A percentile compares a stretch with the other conserved stretches of the same genome.
These are phyloP conservation scores for Caulochytrium protostelioides DNA, from an alignment of 371 early-diverging fungal genomes.

Conservation along the genomic window DNA sequence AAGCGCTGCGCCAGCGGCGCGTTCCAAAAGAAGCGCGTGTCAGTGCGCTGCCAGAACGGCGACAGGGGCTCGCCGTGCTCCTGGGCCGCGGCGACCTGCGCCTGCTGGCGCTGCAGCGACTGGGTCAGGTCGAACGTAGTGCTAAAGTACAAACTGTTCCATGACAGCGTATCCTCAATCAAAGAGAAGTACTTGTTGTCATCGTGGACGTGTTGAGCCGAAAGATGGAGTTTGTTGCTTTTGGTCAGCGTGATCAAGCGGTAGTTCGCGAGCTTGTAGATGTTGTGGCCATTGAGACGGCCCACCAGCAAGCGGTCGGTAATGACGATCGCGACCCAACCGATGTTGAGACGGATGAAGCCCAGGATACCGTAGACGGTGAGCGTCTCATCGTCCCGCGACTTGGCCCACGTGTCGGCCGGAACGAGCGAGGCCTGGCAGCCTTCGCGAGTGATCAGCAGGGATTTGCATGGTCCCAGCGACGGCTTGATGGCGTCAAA, in stretches of 20 bases:
- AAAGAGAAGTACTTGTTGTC: slow-evolving; percentile 51
- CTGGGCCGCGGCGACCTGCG: too few species aligned
- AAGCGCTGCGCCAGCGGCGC: not conserved
- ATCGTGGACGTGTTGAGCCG: slow-evolving; percentile 28
- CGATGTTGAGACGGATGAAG: slow-evolving; percentile 45
- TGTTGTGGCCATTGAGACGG: slow-evolving; percentile 27
- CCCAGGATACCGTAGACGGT: slow-evolving; percentile 48
- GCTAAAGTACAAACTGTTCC: slow-evolving; percentile 60
- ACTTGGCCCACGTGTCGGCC: too few species aligned
- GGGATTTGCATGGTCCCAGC: too few species aligned
- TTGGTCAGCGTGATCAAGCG: slow-evolving; percentile 42
- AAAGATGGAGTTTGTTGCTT: slow-evolving; percentile 9
- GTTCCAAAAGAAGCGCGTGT: slow-evolving; percentile 63
- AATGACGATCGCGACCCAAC: slow-evolving; percentile 49
- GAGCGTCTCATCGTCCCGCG: slow-evolving; percentile 15
- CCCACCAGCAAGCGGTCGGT: slow-evolving; percentile 52
- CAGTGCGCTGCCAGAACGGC: slow-evolving; percentile 15
- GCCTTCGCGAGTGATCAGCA: too few species aligned
- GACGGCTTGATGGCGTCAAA: too few species aligned
- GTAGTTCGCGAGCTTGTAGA: slow-evolving; percentile 51
- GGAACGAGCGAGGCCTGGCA: too few species aligned
- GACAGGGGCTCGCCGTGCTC: slow-evolving; percentile 3
- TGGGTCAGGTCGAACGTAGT: slow-evolving; percentile 66
- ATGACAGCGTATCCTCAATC: slow-evolving; percentile 42
- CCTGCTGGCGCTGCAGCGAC: slow-evolving; percentile 55